Base-by-base conservation (phyloP, 129 eudicot species). In the Helianthus tuberosus region DNA sequence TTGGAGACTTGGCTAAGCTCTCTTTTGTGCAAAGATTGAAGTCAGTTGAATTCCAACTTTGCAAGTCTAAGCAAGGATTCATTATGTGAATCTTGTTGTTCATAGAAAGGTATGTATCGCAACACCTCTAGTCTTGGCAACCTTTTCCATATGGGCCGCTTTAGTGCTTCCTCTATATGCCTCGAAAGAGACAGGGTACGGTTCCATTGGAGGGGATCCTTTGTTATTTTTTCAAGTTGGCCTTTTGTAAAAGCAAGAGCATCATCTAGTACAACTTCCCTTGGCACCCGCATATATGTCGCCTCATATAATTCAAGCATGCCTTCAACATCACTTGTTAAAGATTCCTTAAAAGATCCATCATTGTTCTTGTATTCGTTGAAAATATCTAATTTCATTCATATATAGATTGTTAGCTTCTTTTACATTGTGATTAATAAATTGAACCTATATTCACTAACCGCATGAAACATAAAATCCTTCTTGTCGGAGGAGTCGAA, bases 1-100 rank as follows among this genome's bases (percentile, higher is more conserved):
- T 23, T 58, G 6, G 64, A 58, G 11, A 58, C 41, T 25, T 58
- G 8, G 64, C 64, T 58, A 11, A 58, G 64, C 64, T 58, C 64
- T n/a, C 11, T 58, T 58, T 58, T 58, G 38, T 58, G 64, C 64
- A 58, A 58, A 6, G 64, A 23, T 58, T 58, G 64, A 58, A 58
- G 64, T 8, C 15, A n/a, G n/a, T 58, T 25, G 39, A 58, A 58
- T 23, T 58, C 64, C 39, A 58, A 3, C 39, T 25, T 58, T 0
- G 64, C 64, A 35, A 58, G 64, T 11, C 8, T 25, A 25, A 58
- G 39, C 13, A 58, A 58, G 38, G 64, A 58, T 58, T 58, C n/a
- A 27, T 25, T 27, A 27, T 58, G 64, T 11, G 38, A 25, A 25
- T 58, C 64, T 58, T 58, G 64, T 25, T 58, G 39, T 58, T 58